phyloP scores from a whole-genome alignment of 768 basidiomycete species.

The Lyophyllum shimeji region DNA sequence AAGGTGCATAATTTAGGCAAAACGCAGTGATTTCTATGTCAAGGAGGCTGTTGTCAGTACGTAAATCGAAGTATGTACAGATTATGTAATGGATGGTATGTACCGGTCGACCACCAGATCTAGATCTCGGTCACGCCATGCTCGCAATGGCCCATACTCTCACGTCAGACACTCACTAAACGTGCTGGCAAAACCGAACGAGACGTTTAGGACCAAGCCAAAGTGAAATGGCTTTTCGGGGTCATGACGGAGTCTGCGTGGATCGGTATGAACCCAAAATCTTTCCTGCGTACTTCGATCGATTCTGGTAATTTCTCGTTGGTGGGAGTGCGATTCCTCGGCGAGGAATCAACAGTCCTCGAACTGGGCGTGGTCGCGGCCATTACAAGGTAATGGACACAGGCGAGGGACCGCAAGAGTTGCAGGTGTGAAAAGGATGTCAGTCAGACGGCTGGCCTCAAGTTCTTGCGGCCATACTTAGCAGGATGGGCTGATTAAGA shows the following conservation, averaged over 20 bases:
- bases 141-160: no score
- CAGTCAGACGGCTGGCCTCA: no score
- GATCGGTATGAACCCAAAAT: conserved; percentile 69
- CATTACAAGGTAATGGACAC: not conserved
- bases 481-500: not conserved
- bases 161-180: conserved; percentile 45
- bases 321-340: not conserved
- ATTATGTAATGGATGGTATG: no score
- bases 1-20: no score
- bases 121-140: no score
- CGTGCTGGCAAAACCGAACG: conserved; percentile 65
- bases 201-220: conserved; percentile 47
- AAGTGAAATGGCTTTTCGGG: conserved; percentile 52
- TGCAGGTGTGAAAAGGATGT: not conserved
- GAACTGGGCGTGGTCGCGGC: not conserved
- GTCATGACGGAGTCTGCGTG: conserved; percentile 50
- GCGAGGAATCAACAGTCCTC: not conserved
- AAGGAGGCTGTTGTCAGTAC: no score
- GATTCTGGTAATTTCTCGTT: not conserved
- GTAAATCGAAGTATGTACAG: no score
- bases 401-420: not conserved
- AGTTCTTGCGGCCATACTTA: no score
- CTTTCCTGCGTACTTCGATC: conserved; percentile 18
- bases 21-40: no score
- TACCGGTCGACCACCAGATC: no score